Percentiles rank a stretch among this genome's conserved stretches.
phyloP scores from a whole-genome alignment of 192 early-diverging fungal genomes.

The Gaertneriomyces semiglobifer region DNA sequence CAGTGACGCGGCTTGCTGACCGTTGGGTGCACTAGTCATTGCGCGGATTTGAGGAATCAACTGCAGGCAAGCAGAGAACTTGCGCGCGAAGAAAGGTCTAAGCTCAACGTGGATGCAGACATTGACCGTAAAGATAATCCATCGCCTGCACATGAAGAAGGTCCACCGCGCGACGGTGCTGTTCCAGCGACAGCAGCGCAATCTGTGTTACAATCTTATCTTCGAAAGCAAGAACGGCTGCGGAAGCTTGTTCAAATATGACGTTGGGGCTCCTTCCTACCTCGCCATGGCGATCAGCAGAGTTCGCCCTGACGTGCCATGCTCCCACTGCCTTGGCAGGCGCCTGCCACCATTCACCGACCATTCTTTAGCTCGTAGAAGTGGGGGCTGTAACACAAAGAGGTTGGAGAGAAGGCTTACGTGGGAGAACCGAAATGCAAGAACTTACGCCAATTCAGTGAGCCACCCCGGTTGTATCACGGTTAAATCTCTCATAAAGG shows the following conservation, averaged over 20 bases:
- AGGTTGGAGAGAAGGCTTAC: not conserved
- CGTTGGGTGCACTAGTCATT: too few species aligned
- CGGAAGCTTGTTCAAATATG: not conserved
- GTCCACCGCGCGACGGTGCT: not conserved
- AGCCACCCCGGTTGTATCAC: constrained; percentile 53
- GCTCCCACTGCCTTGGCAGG: too few species aligned
- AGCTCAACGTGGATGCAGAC: too few species aligned
- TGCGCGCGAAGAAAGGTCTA: too few species aligned
- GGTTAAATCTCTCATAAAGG: constrained; percentile 43
- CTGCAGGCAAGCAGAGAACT: too few species aligned
- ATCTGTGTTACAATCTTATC: not conserved
- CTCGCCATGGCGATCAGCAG: not conserved
- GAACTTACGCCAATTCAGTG: constrained; percentile 44
- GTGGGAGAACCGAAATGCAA: not conserved
- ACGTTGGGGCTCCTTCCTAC: not conserved
- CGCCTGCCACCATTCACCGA: not conserved
- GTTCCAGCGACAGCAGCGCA: not conserved
- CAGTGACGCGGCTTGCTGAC: too few species aligned
- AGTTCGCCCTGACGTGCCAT: too few species aligned
- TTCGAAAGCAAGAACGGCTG: not conserved
- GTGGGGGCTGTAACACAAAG: constrained; percentile 21
- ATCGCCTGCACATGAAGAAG: not conserved
- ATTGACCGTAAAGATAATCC: too few species aligned
- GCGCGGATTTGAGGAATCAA: too few species aligned
- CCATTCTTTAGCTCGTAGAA: constrained; percentile 21